These are phyloP conservation scores for Darksidea phi DNA, from an alignment of 495 filamentous ascomycete genomes.

Conservation along the genomic window DNA sequence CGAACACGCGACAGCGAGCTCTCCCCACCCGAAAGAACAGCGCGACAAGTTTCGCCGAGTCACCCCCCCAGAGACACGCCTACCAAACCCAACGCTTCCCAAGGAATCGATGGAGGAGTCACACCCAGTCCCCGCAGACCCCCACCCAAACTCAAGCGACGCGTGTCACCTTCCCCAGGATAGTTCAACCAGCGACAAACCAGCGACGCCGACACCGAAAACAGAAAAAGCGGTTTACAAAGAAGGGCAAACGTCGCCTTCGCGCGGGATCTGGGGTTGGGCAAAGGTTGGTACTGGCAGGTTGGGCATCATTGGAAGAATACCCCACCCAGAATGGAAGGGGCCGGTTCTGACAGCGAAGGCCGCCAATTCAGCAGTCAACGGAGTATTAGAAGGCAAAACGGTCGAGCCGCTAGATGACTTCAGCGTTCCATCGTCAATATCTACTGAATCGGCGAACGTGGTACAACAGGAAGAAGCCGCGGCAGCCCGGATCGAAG, in stretches of 20 bases:
- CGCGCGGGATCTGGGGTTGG: conserved; percentile 30
- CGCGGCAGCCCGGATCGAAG: conserved; percentile 14
- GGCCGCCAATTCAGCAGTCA: conserved; percentile 16
- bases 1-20: conserved; percentile 22
- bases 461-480: not conserved
- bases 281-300: conserved; percentile 25
- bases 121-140: conserved; percentile 30
- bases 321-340: conserved; percentile 27
- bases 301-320: conserved; percentile 22
- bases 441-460: conserved; percentile 7
- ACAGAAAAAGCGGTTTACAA: not conserved
- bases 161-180: conserved; percentile 17
- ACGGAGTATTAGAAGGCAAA: conserved; percentile 13
- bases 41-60: conserved; percentile 30
- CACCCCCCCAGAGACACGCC: conserved; percentile 13
- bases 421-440: conserved; percentile 19
- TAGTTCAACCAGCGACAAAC: conserved; percentile 11
- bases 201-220: not conserved
- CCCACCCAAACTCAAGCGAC: conserved; percentile 32
- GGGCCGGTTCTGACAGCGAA: conserved; percentile 15
- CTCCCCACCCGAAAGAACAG: conserved; percentile 23
- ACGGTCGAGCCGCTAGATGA: conserved; percentile 15
- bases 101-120: conserved; percentile 12
- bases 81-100: not conserved
- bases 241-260: conserved; percentile 11